Evolutionary conservation across 192 early-diverging fungal genomes (phyloP), one percentile per base, ranked within the genome.

Genomic region (Entrophospora sp.): DNA sequence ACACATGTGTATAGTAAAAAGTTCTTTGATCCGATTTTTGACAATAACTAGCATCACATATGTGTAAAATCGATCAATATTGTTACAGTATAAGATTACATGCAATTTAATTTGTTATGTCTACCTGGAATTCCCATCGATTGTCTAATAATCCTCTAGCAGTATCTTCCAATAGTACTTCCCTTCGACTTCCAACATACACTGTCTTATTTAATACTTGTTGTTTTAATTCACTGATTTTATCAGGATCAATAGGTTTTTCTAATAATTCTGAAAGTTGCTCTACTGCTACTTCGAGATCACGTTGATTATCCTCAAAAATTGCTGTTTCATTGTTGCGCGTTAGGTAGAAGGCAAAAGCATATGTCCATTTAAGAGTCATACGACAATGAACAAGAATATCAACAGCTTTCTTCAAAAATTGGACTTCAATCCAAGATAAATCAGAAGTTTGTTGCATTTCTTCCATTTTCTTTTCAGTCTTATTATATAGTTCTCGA

Each of bases 361-460:
- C 89, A 73, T 97, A 99, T 0, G 95, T 95, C 97, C 97, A 99
- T 68, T 93, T 96, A 24, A 99, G 81, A 0, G 93, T 96, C 72
- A 79, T 87, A 68, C 97, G 92, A 65, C 93, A 92, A 53, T 89
- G 73, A 7, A 93, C 81, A 25, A 97, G 83, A 0, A 89, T 89
- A 67, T 94, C 91, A 34, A 95, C 94, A 5, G 96, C 95, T 36
- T 88, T 89, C 49, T 85, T 84, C 30, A 99, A 74, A 71, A 99
- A 99, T 78, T 99, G 95, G 2, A 97, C 95, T 78, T 99, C 94
- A 67, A 98, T 97, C 95, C 95, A 99, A 18, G 92, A 93, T 55
- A 99, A 75, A 20, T 87, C 85, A 25, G 88, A 87, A 1, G 84
- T 84, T 48, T 86, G 81, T 76, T 98, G 97, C 85, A 99, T 89